Base-by-base conservation (phyloP, 805 yeast species). In the Komagataella mondaviorum region DNA sequence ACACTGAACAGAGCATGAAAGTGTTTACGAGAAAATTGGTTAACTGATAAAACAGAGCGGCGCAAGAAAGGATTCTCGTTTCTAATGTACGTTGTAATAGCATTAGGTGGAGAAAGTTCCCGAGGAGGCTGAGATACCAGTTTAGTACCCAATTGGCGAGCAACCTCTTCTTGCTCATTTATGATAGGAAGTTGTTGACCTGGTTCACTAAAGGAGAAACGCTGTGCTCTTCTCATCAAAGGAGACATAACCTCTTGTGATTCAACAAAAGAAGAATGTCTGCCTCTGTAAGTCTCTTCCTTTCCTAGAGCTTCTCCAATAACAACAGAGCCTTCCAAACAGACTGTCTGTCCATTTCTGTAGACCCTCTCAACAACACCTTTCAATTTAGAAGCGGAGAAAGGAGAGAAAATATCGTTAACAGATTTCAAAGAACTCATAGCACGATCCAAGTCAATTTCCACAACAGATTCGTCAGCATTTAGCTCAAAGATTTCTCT, bases 281-380 rank as follows among this genome's bases (percentile, higher is more conserved):
- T 66, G 62, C 70, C 73, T 57, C 71, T 65, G 51, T 75, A 67
- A 46, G 73, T 69, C 53, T 71, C 69, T 52, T 79, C 81, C 58
- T 73, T 73, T 56, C 96, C 96, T 45, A 73, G 64, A 23, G 86
- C 85, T 55, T 73, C 75, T 10, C 67, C 59, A 49, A 78, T 30
- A 57, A 85, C 73, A 50, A 88, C 66, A 52, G 77, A 78, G 57
- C 96, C 96, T 64, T 91, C 96, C 57, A 89, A 75, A 57, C 88
- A 85, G 51, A 84, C 86, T 51, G 96, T 85, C 64, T 83, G 82
- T 53, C 81, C 84, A 55, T 83, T 79, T 65, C 86, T 72, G 57
- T 82, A 76, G 49, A 91, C 97, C 67, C 97, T 80, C 68, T 89
- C 96, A 62, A 91, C 85, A 61, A 88, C 83, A 55, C 97, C 97